Percentiles rank a stretch among this genome's conserved stretches.
phyloP scores from a whole-genome alignment of 345 rosid species.

The Anacardium occidentale region DNA sequence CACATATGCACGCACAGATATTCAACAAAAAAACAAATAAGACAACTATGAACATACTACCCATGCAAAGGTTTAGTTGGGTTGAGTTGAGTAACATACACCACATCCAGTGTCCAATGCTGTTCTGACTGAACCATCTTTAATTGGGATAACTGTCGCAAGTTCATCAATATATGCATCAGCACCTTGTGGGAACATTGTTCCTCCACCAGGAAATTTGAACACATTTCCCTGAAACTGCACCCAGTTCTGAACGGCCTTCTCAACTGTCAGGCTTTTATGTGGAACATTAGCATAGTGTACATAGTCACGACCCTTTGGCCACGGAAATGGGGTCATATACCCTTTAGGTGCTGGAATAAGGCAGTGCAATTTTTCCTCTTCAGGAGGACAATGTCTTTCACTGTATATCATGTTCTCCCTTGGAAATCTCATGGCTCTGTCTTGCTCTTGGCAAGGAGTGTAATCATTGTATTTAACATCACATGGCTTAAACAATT shows the following conservation, averaged over 20 bases:
- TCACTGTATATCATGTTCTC: conserved; percentile 93
- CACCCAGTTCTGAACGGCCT: conserved; percentile 94
- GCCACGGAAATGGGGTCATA: conserved; percentile 91
- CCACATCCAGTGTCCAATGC: conserved; percentile 98
- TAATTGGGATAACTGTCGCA: conserved; percentile 82
- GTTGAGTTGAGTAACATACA: conserved; percentile 38
- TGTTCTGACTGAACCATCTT: conserved; percentile 85
- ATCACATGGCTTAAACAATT: conserved; percentile 72
- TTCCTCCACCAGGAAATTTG: conserved; percentile 98
- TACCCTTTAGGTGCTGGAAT: conserved; percentile 94
- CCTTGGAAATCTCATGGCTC: conserved; percentile 90
- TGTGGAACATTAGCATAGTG: conserved; percentile 91
- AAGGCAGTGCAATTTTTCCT: conserved; percentile 80
- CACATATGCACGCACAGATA: neutral
- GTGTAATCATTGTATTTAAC: conserved; percentile 75
- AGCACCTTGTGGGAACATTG: conserved; percentile 99
- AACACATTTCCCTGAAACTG: conserved; percentile 84
- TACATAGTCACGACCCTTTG: conserved; percentile 89
- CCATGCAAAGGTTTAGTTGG: neutral
- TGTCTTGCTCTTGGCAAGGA: conserved; percentile 93
- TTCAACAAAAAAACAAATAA: neutral
- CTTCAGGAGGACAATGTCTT: conserved; percentile 86
- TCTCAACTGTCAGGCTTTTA: conserved; percentile 83
- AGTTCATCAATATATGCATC: conserved; percentile 92
- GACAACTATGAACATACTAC: neutral